Evolutionary conservation across 345 rosid genomes (phyloP), one percentile per base, ranked within the genome.

Genomic region (Pistacia integerrima): DNA sequence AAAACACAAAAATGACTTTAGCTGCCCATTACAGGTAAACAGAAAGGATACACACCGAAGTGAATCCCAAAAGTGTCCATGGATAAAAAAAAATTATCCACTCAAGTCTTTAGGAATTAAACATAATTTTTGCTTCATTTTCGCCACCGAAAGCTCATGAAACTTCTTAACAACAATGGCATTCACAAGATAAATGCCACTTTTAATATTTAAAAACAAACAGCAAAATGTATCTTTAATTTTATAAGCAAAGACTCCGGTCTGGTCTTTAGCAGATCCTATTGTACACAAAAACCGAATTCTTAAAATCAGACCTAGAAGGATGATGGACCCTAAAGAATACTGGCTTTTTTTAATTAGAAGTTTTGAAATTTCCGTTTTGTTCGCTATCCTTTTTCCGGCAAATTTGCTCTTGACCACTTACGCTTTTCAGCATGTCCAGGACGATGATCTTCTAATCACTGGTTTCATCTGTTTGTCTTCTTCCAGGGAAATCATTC

Each of bases 401-500:
- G 73, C 67, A 57, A 76, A 4, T 25, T 54, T 55, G 20, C 4
- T 18, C 51, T 66, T 25, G 28, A 13, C 14, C 1, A 20, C 30
- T 62, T 55, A 38, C 11, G 16, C 12, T 52, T 30, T 22, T 80
- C 77, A 76, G 68, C 79, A 66, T 56, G 73, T 80, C 80, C 83
- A 80, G 30, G 83, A 80, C 1, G 74, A 72, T 28, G 79, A 80
- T 66, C 80, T 60, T 75, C 38, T 83, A 54, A 80, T 72, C 69
- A 80, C 64, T 17, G 82, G 82, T 75, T 84, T 84, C 82, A 84
- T 81, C 60, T 76, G 84, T 74, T 78, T 81, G 76, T 78, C 84
- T 74, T 84, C 84, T 41, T 84, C 84, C 12, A 84, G 75, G 22
- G 86, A 84, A 30, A 84, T 80, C 86, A 84, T 80, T 8, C 84